Conservation (phyloP, 805 yeast species). For the Candida anglica region DNA sequence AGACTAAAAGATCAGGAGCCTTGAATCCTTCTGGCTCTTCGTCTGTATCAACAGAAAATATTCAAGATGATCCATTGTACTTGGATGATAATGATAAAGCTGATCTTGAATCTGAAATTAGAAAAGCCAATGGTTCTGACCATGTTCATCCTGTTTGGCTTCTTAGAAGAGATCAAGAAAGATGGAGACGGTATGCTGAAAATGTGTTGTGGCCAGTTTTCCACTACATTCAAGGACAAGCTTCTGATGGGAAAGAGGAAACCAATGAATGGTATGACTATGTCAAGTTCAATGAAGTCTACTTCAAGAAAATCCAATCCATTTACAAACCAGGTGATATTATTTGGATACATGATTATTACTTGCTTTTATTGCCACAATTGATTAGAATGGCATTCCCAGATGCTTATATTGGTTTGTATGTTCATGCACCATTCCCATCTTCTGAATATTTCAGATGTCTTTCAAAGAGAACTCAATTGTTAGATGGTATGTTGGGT, state of each 20-base stretch:
- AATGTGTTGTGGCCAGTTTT: slow-evolving; percentile 90
- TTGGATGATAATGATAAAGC: slow-evolving; percentile 52
- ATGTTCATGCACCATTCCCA: slow-evolving; percentile 90
- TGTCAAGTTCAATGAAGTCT: slow-evolving; percentile 86
- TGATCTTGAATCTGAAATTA: slow-evolving; percentile 44
- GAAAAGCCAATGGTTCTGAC: slow-evolving; percentile 42
- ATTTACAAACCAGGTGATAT: slow-evolving; percentile 85
- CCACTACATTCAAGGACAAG: slow-evolving; percentile 83
- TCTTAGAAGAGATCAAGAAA: slow-evolving; percentile 66
- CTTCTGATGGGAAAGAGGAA: slow-evolving; percentile 66
- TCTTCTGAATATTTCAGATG: slow-evolving; percentile 91
- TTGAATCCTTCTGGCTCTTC: neutral
- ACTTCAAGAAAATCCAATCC: slow-evolving; percentile 69
- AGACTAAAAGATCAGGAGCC: slow-evolving; percentile 10
- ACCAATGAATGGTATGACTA: slow-evolving; percentile 81
- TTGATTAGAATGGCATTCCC: slow-evolving; percentile 74
- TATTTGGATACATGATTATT: slow-evolving; percentile 91
- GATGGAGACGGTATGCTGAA: slow-evolving; percentile 91
- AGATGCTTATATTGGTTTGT: slow-evolving; percentile 71
- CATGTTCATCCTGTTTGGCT: slow-evolving; percentile 87
- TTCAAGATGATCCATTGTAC: slow-evolving; percentile 59
- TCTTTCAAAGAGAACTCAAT: slow-evolving; percentile 73
- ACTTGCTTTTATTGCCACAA: slow-evolving; percentile 76
- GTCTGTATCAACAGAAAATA: slow-evolving; percentile 20
- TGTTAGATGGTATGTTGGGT: slow-evolving; percentile 90